Evolutionary conservation across 1,284 basidiomycete genomes (phyloP), one percentile per base, ranked within the genome.

Genomic region (Cutaneotrichosporon mucoides): DNA sequence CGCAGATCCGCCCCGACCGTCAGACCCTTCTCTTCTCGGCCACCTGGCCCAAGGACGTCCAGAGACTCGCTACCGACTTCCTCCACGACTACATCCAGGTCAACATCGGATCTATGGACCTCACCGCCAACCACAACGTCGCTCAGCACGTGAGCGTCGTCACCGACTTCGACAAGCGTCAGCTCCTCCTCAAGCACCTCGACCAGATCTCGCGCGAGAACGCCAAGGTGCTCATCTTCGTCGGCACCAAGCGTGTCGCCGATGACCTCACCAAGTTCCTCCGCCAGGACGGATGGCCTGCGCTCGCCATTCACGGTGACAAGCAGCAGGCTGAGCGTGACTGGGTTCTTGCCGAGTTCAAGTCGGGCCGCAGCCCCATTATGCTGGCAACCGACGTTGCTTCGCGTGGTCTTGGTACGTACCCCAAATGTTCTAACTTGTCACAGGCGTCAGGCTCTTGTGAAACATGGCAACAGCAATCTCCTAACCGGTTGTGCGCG

Each of bases 31-130:
- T 93, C 86, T 99, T 99, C 83, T 97, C 93, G 58, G 95, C 95
- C 33, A 99, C 96, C 24, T 99, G 95, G 95, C 95, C 95, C 38
- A 98, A 97, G 81, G 95, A 99, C 72, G 96, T 99, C 4, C 95
- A 99, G 81, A 91, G 93, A 71, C 85, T 99, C 64, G 95, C 95
- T 43, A 88, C 86, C 87, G 96, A 98, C 79, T 99, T 98, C 84
- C 81, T 97, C 71, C 84, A 86, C 70, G 92, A 99, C 80, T 92
- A 89, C 81, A 95, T 97, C 67, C 96, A 99, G 82, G 91, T 95
- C 77, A 99, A 98, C 84, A 95, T 99, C 65, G 95, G 96, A 57
- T 98, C 95, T 11, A 92, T 94, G 86, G 96, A 99, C 71, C 84
- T 99, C 57, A 93, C 94, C 12, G 96, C 95, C 68, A 99, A 99